phyloP scores from a whole-genome alignment of 352 stramenopile genomes.

The Globisporangium barbulae region DNA sequence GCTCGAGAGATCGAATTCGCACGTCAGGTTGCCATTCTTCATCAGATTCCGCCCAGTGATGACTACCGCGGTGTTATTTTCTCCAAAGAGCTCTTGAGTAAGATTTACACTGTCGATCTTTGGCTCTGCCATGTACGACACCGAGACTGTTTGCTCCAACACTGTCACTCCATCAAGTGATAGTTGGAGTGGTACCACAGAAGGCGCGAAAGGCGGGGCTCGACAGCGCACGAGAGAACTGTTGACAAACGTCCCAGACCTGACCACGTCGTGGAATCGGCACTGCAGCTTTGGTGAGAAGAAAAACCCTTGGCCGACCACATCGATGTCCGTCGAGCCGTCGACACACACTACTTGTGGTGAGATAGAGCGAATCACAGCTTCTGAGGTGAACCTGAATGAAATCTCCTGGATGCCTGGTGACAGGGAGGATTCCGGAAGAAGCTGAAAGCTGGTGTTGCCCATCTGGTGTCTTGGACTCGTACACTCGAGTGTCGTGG shows the following conservation, averaged over 20 bases:
- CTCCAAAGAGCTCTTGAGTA: not conserved
- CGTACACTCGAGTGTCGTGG: slow-evolving; percentile 26
- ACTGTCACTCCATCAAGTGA: slow-evolving; percentile 23
- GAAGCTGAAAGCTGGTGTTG: slow-evolving; percentile 21
- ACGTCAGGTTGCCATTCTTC: not conserved
- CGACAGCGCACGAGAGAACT: slow-evolving; percentile 33
- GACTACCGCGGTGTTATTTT: not conserved
- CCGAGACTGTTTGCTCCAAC: slow-evolving; percentile 19
- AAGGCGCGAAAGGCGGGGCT: slow-evolving; percentile 23
- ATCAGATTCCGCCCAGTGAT: not conserved
- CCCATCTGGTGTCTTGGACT: slow-evolving; percentile 13
- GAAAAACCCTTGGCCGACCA: slow-evolving; percentile 37
- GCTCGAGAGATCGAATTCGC: slow-evolving; percentile 11
- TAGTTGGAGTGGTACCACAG: slow-evolving; percentile 24
- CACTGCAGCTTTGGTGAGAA: slow-evolving; percentile 25
- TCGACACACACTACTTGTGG: slow-evolving; percentile 22
- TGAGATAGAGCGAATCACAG: slow-evolving; percentile 23
- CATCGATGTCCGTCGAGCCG: slow-evolving; percentile 20
- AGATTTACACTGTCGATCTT: slow-evolving; percentile 9
- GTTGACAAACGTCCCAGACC: slow-evolving; percentile 29
- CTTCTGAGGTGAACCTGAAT: slow-evolving; percentile 29
- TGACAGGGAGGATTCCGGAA: slow-evolving; percentile 25
- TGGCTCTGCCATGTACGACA: slow-evolving; percentile 19
- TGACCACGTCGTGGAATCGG: slow-evolving; percentile 17
- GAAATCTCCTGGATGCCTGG: slow-evolving; percentile 6